Base-by-base conservation (phyloP, 495 filamentous ascomycete species). In the Penicillium longicatenatum region DNA sequence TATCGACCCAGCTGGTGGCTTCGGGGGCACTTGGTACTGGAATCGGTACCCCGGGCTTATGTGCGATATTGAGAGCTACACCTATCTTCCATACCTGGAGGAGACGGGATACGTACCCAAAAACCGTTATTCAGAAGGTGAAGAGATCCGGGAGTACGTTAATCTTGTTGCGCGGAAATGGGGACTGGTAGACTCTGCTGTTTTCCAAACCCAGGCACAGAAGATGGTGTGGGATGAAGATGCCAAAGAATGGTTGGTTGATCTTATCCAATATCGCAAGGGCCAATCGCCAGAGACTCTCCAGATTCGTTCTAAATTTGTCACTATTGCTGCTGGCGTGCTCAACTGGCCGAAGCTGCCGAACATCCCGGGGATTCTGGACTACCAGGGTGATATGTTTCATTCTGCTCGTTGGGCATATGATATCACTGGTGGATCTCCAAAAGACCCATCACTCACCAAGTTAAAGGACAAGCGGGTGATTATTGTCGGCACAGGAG, bases 21-120 rank as follows among this genome's bases (percentile, higher is more conserved):
- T 82, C 44, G 83, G 83, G 1, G 83, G 83, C 0, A 80, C 79
- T 11, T 83, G 78, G 82, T 77, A 76, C 61, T 75, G 68, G 71
- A 74, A 77, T 45, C 62, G 60, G 19, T 75, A 75, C 26, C 74
- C 74, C 0, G 74, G 74, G 0, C n/a, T 72, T 12, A 62, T 57
- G 41, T 72, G 70, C 26, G 71, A 75, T 52, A 45, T 65, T 11
- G 70, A 75, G 37, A 68, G 65, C 37, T 69, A 68, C 35, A 58
- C 57, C 7, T 75, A 75, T 43, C 60, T 88, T 68, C 83, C 85
- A 0, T 61, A 83, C 12, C 67, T 87, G n/a, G 84, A 87, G 41
- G 84, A 86, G 63, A 86, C 76, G 4, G 82, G 78, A 0, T 86
- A 82, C 57, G 70, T 84, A 51, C 84, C 84, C 0, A 74, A 63